A percentile compares a stretch with the other conserved stretches of the same genome.
phyloP scores from a whole-genome alignment of 2,329 filamentous ascomycete genomes.

The Phaeosphaeriaceae sp. region DNA sequence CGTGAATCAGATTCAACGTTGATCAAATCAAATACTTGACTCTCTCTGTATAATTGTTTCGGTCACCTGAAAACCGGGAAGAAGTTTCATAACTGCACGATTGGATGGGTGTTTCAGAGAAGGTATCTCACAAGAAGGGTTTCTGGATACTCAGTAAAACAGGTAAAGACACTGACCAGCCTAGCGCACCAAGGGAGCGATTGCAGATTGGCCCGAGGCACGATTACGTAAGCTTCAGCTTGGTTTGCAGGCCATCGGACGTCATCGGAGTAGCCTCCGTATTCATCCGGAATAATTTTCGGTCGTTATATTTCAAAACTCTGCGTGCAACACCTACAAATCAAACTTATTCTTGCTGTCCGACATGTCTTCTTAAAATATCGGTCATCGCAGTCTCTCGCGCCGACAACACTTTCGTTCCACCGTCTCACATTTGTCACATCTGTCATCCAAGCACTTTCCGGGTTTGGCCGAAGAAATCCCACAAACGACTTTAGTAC shows the following conservation, averaged over 20 bases:
- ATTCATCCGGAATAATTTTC: slow-evolving; percentile 18
- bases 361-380: background rate
- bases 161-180: slow-evolving; percentile 11
- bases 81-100: too few relatives aligned
- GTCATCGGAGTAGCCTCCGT: slow-evolving; percentile 18
- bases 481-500: background rate
- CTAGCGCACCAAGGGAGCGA: background rate
- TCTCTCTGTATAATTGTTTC: too few relatives aligned
- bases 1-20: too few relatives aligned
- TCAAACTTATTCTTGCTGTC: background rate
- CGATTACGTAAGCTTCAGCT: slow-evolving; percentile 12
- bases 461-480: background rate
- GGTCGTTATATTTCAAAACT: slow-evolving; percentile 2
- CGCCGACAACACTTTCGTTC: background rate
- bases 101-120: too few relatives aligned
- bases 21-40: too few relatives aligned
- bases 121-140: too few relatives aligned
- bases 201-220: slow-evolving; percentile 13
- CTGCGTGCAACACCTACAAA: background rate
- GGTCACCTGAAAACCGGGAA: too few relatives aligned
- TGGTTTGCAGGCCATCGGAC: slow-evolving; percentile 14
- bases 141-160: too few relatives aligned
- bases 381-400: background rate
- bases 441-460: background rate
- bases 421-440: slow-evolving; percentile 3